Conservation (phyloP, 2,329 filamentous ascomycete genomes). For the Davidsoniella virescens region DNA sequence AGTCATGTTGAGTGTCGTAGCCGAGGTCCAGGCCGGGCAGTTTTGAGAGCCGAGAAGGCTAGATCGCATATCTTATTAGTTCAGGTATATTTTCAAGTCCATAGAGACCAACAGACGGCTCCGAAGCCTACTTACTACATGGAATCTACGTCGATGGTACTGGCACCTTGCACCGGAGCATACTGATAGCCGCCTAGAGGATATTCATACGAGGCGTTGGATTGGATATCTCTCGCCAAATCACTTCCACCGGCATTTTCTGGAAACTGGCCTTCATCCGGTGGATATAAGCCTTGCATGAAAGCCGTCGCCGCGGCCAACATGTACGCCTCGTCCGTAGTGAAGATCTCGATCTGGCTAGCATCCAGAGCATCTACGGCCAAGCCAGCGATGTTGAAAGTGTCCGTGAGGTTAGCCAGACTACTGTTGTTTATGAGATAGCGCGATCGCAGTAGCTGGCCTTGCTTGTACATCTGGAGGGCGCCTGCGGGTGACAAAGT, state of each 20-base stretch:
- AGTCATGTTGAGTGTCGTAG: conserved; percentile 18
- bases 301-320: conserved; percentile 59
- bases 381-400: conserved; percentile 27
- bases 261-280: conserved; percentile 29
- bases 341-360: conserved; percentile 27
- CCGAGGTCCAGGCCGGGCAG: conserved; percentile 24
- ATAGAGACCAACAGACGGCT: too few relatives aligned
- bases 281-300: conserved; percentile 72
- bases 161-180: conserved; percentile 45
- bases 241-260: conserved; percentile 22
- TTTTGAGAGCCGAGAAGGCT: conserved; percentile 10
- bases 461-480: conserved; percentile 34
- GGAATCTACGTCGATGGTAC: conserved; percentile 27
- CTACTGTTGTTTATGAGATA: conserved; percentile 23
- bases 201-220: conserved; percentile 31
- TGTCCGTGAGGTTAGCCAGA: conserved; percentile 4
- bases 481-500: conserved; percentile 36
- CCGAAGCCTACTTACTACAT: conserved; percentile 25
- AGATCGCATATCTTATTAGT: background rate
- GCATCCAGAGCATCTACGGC: conserved; percentile 31
- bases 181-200: conserved; percentile 71
- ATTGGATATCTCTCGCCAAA: conserved; percentile 10
- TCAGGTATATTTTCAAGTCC: background rate
- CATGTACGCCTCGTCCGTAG: conserved; percentile 30
- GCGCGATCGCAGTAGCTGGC: conserved; percentile 30